Conservation (phyloP, 2,329 filamentous ascomycete species). For the Pyrenophora tritici-repentis region DNA sequence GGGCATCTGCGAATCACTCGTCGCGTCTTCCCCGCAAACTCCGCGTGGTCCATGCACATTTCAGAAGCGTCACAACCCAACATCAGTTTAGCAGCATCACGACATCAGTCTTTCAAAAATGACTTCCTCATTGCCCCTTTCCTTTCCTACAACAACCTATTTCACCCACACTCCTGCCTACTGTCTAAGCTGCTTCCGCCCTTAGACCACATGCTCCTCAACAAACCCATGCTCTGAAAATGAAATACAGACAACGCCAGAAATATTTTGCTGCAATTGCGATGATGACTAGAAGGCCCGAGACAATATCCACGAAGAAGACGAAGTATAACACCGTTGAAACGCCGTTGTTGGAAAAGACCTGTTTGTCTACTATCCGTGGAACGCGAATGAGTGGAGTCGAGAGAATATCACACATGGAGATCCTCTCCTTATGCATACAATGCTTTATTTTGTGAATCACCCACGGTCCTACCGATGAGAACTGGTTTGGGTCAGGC, state of each 20-base stretch:
- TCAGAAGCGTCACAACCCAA: background rate
- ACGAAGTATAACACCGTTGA: slow-evolving; percentile 13
- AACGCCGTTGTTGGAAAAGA: slow-evolving; percentile 29
- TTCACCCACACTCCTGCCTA: background rate
- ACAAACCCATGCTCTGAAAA: slow-evolving; percentile 12
- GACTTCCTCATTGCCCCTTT: slow-evolving; percentile 12
- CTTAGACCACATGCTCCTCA: slow-evolving; percentile 6
- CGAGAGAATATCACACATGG: slow-evolving; percentile 26
- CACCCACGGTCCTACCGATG: slow-evolving; percentile 23
- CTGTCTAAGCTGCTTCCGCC: slow-evolving; percentile 9
- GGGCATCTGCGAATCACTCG: slow-evolving; percentile 4
- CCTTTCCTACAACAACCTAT: background rate
- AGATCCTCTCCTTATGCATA: slow-evolving; percentile 24
- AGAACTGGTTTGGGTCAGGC: slow-evolving; percentile 28
- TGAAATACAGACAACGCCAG: slow-evolving; percentile 18
- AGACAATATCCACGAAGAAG: background rate
- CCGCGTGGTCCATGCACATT: slow-evolving; percentile 13
- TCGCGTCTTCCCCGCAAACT: slow-evolving; percentile 16
- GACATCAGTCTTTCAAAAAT: slow-evolving; percentile 15
- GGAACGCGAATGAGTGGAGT: slow-evolving; percentile 37
- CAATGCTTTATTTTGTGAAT: background rate
- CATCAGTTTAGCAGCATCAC: background rate
- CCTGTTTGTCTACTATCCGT: slow-evolving; percentile 24
- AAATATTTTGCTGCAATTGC: slow-evolving; percentile 16
- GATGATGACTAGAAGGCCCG: slow-evolving; percentile 6